Base-by-base conservation (phyloP, 2,329 filamentous ascomycete species). In the Teratosphaeria epicoccoides region DNA sequence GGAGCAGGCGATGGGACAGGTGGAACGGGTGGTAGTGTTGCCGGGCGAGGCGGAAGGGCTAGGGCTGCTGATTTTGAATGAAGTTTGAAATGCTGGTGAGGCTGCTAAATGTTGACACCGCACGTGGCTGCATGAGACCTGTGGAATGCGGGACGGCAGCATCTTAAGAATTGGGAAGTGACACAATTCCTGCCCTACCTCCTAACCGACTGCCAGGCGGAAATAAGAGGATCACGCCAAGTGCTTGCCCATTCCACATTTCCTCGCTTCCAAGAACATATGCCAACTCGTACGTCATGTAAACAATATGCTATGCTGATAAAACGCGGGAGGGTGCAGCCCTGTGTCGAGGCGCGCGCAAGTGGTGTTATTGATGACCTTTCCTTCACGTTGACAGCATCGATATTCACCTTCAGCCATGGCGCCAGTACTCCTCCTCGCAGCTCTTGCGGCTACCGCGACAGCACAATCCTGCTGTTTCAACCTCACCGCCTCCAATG, bases 391-490 rank as follows among this genome's bases (percentile, higher is more conserved):
- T n/a, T n/a, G n/a, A n/a, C n/a, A n/a, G n/a, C n/a, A n/a, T n/a
- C n/a, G n/a, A n/a, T n/a, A n/a, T n/a, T n/a, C n/a, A n/a, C n/a
- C n/a, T n/a, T n/a, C n/a, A n/a, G n/a, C n/a, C n/a, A n/a, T n/a
- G n/a, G n/a, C n/a, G n/a, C n/a, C n/a, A n/a, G n/a, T n/a, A n/a
- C n/a, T n/a, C n/a, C n/a, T n/a, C n/a, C n/a, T n/a, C n/a, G n/a
- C n/a, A n/a, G n/a, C n/a, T n/a, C n/a, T n/a, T n/a, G n/a, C n/a
- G n/a, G n/a, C n/a, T n/a, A n/a, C n/a, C n/a, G n/a, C n/a, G n/a
- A n/a, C 33, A 40, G 12, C 7, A 3, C 33, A 40, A 37, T n/a
- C n/a, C n/a, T n/a, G 79, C 61, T 75, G 73, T 56, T 82, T 83
- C 66, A 69, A 73, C 53, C 61, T 83, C 29, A 72, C 68, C 4